Evolutionary conservation across 108 stramenopile species (phyloP).

Genomic region (Skeletonema marinoi): DNA sequence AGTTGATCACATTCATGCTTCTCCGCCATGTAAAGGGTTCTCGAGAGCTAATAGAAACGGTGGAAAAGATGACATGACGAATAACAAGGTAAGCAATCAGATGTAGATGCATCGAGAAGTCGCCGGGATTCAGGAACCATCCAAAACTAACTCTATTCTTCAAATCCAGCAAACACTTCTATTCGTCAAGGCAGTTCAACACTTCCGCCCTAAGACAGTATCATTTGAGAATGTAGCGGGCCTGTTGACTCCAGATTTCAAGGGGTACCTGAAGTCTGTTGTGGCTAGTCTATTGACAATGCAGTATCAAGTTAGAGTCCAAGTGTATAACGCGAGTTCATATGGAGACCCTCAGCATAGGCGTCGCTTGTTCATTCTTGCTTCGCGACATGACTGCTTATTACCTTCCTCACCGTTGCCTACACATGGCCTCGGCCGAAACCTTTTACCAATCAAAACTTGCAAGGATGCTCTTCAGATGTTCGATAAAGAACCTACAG

Average conservation of each 20-base stretch:
- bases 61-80: slow-evolving; percentile 43
- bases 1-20: slow-evolving; percentile 49
- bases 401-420: slow-evolving; percentile 43
- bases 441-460: slow-evolving; percentile 34
- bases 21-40: slow-evolving; percentile 68
- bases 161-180: slow-evolving; percentile 35
- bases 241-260: slow-evolving; percentile 12
- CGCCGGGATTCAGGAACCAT: slow-evolving; percentile 4
- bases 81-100: slow-evolving; percentile 51
- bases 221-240: slow-evolving; percentile 66
- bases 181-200: slow-evolving; percentile 48
- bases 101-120: background rate
- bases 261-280: slow-evolving; percentile 39
- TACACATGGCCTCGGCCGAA: slow-evolving; percentile 50
- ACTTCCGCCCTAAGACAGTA: slow-evolving; percentile 45
- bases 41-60: slow-evolving; percentile 62
- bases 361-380: slow-evolving; percentile 46
- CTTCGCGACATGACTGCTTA: slow-evolving; percentile 36
- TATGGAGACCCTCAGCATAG: slow-evolving; percentile 69
- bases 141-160: background rate
- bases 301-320: slow-evolving; percentile 55
- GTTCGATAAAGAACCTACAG: slow-evolving; percentile 39
- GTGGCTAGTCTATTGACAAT: slow-evolving; percentile 30
- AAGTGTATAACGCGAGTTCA: slow-evolving; percentile 19
- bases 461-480: slow-evolving; percentile 45